Base-by-base conservation (phyloP, 768 basidiomycete species). In the Daedaleopsis nitida region DNA sequence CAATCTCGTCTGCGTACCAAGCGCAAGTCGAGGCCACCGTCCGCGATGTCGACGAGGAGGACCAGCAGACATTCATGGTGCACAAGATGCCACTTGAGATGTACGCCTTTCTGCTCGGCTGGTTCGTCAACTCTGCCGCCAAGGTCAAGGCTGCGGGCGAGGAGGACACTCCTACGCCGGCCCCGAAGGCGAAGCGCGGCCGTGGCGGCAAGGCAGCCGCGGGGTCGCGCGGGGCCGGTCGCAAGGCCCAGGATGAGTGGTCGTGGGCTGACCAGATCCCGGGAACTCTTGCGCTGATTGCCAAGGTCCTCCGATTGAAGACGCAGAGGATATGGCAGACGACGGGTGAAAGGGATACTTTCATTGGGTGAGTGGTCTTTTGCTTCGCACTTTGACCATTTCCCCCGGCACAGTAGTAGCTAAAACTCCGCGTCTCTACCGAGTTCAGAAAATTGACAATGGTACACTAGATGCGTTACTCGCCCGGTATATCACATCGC, bases 271-370 rank as follows among this genome's bases (percentile, higher is more conserved):
- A 86, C 58, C 89, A 94, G 60, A 86, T 97, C 45, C 86, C 89
- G 0, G 74, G 75, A 3, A 86, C 86, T 7, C 83, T 99, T 14
- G 77, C 76, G 0, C 72, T 93, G 34, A 87, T 97, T 67, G 78
- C 83, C 71, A 91, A 87, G 65, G 85, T 91, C 8, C 80, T 98
- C 42, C 75, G 80, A 58, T 63, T 90, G 59, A 78, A 83, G 69
- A 81, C 89, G 0, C 86, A 92, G 69, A 80, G 95, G 45, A 87
- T 99, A 64, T 98, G 96, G 96, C 86, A 88, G 52, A 92, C 91
- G 8, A 89, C 87, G 6, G 86, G 86, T 0, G 96, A 98, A 72
- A 76, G 87, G 66, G 96, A 98, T 65, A 83, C 85, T 0, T 95
- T 98, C 68, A 82, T 98, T 59, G 87, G 82, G 93, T 93, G 69